Percentiles rank a stretch among this genome's conserved stretches.
These are phyloP conservation scores for Botryotinia narcissicola DNA, from an alignment of 2,329 filamentous ascomycete genomes.

Conservation along the genomic window DNA sequence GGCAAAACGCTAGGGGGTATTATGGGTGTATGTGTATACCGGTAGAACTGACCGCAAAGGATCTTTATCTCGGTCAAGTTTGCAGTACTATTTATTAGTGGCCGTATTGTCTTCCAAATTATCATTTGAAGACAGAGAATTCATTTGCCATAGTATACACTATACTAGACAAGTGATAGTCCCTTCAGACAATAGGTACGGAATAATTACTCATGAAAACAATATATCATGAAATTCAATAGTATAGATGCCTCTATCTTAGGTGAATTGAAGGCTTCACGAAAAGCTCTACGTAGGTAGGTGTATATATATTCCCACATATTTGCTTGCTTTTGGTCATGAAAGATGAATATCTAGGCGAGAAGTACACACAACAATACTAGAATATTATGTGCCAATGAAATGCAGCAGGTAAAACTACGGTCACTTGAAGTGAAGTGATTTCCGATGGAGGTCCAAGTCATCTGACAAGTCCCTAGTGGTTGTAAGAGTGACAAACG, in stretches of 20 bases:
- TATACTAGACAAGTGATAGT: not conserved
- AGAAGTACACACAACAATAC: not conserved
- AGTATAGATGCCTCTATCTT: not conserved
- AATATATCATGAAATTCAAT: not conserved
- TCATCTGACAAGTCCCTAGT: not conserved
- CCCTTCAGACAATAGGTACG: accelerated
- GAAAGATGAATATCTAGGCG: not conserved
- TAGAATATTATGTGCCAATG: not conserved
- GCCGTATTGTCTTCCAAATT: not conserved
- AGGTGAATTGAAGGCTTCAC: not conserved
- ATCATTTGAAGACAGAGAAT: not conserved
- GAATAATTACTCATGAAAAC: accelerated
- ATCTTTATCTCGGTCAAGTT: not conserved
- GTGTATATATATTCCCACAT: not conserved
- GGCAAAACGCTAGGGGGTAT: accelerated
- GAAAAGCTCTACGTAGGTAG: not conserved
- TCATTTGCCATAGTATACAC: not conserved
- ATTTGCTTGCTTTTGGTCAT: not conserved
- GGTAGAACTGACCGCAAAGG: not conserved
- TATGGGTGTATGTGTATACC: not conserved
- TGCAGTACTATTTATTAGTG: not conserved
- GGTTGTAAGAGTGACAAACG: not conserved
- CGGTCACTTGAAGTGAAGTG: not conserved
- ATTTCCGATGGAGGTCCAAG: not conserved
- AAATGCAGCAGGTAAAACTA: not conserved